These are phyloP conservation scores for Lactarius trivialis DNA, from an alignment of 768 basidiomycete species.

Conservation along the genomic window DNA sequence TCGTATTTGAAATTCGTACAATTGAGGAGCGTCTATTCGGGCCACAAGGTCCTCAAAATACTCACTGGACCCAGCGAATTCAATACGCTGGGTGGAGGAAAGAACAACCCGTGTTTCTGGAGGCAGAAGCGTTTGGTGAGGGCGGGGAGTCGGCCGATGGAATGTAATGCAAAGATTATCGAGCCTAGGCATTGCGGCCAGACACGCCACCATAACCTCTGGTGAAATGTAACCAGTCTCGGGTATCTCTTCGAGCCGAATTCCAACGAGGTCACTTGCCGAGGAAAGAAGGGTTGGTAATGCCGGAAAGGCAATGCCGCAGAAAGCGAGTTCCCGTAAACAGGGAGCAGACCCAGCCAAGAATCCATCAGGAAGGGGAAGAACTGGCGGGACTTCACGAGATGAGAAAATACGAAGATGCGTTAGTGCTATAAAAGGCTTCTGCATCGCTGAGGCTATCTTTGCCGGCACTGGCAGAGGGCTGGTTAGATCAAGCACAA, in stretches of 20 bases:
- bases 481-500: too few species aligned
- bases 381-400: too few species aligned
- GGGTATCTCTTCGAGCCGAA: not conserved
- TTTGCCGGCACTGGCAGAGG: too few species aligned
- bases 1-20: fast-evolving
- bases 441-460: too few species aligned
- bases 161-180: not conserved
- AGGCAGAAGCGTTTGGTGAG: not conserved
- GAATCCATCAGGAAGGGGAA: too few species aligned
- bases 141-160: not conserved
- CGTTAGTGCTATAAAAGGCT: too few species aligned
- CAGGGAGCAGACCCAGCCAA: too few species aligned
- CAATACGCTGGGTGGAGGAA: not conserved
- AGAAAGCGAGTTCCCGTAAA: too few species aligned
- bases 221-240: not conserved
- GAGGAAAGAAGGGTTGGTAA: not conserved
- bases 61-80: not conserved
- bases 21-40: not conserved
- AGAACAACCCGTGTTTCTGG: not conserved
- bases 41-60: not conserved
- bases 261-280: not conserved
- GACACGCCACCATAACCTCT: not conserved
- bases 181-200: not conserved
- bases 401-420: too few species aligned
- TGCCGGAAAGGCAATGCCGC: not conserved